Conservation (phyloP, 1,139 yeast species). For the Arxiozyma heterogenica region DNA sequence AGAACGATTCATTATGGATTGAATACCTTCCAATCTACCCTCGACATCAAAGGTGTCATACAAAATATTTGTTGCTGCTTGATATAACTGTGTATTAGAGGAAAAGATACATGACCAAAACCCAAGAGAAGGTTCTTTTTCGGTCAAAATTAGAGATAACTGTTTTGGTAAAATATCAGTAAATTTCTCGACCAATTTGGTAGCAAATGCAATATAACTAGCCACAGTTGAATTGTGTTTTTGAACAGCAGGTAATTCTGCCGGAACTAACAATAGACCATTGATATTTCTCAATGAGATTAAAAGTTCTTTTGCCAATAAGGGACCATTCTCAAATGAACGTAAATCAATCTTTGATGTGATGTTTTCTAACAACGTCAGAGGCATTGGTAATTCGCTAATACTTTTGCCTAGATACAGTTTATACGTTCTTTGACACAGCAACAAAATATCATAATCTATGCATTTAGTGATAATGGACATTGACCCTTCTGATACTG, state of each 20-base stretch:
- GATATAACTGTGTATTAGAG: constrained; percentile 44
- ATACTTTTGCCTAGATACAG: constrained; percentile 33
- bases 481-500: constrained; percentile 33
- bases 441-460: constrained; percentile 46
- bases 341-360: constrained; percentile 34
- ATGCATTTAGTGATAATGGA: constrained; percentile 41
- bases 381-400: constrained; percentile 35
- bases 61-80: constrained; percentile 61
- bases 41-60: constrained; percentile 73
- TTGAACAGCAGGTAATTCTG: constrained; percentile 14
- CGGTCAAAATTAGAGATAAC: constrained; percentile 36
- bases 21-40: constrained; percentile 65
- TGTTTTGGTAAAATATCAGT: constrained; percentile 39
- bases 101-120: constrained; percentile 65
- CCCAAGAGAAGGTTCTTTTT: constrained; percentile 38
- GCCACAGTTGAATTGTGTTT: constrained; percentile 26
- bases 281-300: constrained; percentile 38
- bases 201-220: constrained; percentile 23
- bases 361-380: constrained; percentile 38
- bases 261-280: constrained; percentile 33
- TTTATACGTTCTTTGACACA: constrained; percentile 45
- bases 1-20: constrained; percentile 41
- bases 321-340: constrained; percentile 34
- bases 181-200: constrained; percentile 30
- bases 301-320: constrained; percentile 36